Percentiles rank a stretch among this genome's conserved stretches.
Evolutionary conservation across 345 rosid species (phyloP).

Genomic region (Raphanus sativus): DNA sequence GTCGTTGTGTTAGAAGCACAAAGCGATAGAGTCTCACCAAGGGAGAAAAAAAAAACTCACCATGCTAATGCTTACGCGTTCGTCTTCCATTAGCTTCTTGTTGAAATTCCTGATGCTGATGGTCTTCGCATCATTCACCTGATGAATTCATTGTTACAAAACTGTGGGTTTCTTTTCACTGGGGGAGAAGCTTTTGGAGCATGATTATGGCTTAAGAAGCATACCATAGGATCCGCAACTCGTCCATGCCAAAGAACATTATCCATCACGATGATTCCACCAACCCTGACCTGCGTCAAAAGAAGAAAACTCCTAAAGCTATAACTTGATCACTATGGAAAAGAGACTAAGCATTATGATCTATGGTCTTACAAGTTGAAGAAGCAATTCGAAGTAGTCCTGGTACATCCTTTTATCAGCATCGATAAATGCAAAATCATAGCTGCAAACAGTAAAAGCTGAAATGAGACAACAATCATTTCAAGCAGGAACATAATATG

Average conservation of each 20-base stretch:
- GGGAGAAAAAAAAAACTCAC: constrained; percentile 40
- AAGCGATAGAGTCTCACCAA: background rate
- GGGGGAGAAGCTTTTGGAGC: background rate
- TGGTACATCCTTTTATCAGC: constrained; percentile 94
- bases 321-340: background rate
- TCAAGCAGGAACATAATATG: background rate
- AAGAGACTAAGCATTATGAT: background rate
- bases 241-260: constrained; percentile 98
- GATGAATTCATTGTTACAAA: constrained; percentile 11
- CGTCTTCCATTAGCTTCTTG: constrained; percentile 58
- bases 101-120: constrained; percentile 77
- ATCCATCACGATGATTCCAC: constrained; percentile 82
- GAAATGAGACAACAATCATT: background rate
- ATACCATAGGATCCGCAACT: constrained; percentile 81
- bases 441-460: constrained; percentile 46
- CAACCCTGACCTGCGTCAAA: constrained; percentile 63
- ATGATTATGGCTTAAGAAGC: constrained; percentile 6
- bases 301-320: constrained; percentile 7
- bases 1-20: background rate
- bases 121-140: constrained; percentile 82
- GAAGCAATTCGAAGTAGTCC: constrained; percentile 80
- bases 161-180: background rate
- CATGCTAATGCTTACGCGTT: constrained; percentile 80
- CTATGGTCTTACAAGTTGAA: constrained; percentile 62
- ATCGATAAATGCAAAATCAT: constrained; percentile 96